Evolutionary conservation across 257 asterid genomes (phyloP).

Genomic region (Vinca minor): DNA sequence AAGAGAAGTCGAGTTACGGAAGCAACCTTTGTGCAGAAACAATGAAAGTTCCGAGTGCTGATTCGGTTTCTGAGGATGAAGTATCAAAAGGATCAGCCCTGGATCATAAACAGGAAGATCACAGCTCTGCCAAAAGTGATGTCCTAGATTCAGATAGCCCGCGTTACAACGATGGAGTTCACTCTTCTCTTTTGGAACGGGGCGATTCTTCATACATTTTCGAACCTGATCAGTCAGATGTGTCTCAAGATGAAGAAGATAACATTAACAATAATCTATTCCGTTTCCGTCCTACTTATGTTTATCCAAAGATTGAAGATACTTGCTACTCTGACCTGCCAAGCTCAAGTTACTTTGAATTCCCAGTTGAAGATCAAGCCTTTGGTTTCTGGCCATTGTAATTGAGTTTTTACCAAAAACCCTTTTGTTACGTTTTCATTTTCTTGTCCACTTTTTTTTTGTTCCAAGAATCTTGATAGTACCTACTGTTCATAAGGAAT

Average conservation of each 20-base stretch:
- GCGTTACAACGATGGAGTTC: conserved; percentile 27
- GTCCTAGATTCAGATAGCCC: conserved; percentile 43
- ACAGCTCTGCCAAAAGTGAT: conserved; percentile 41
- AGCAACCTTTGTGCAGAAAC: conserved; percentile 15
- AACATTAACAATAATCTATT: conserved; percentile 26
- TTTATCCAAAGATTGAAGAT: conserved; percentile 23
- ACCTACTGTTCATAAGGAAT: conserved; percentile 12
- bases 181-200: conserved; percentile 30
- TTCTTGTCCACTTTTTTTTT: no score
- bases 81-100: conserved; percentile 26
- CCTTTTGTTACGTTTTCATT: not conserved
- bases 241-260: conserved; percentile 46
- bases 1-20: conserved; percentile 10
- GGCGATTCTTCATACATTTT: conserved; percentile 32
- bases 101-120: conserved; percentile 32
- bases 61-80: conserved; percentile 26
- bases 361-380: conserved; percentile 56
- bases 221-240: conserved; percentile 39
- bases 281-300: conserved; percentile 15
- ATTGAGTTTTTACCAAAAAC: conserved; percentile 16
- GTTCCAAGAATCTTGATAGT: not conserved
- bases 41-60: conserved; percentile 24
- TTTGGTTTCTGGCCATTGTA: conserved; percentile 52
- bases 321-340: conserved; percentile 18
- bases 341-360: conserved; percentile 38